Percentiles rank a stretch among this genome's conserved stretches.
phyloP scores from a whole-genome alignment of 2,329 filamentous ascomycete genomes.

The Shiraia sp. region DNA sequence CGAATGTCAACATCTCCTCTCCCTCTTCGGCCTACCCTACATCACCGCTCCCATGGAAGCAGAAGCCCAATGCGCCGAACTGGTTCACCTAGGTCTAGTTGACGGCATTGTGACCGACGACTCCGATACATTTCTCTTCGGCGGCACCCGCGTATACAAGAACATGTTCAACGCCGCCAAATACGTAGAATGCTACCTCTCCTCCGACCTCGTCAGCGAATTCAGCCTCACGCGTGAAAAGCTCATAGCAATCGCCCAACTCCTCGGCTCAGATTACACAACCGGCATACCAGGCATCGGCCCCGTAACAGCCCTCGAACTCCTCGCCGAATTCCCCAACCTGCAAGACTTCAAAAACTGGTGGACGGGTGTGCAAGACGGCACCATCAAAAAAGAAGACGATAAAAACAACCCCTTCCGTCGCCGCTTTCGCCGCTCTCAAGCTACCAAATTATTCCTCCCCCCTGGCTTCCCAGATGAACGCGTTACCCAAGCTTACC shows the following conservation, averaged over 20 bases:
- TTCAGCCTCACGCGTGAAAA: constrained; percentile 84
- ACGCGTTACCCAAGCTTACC: constrained; percentile 80
- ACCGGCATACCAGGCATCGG: constrained; percentile 89
- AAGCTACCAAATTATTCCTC: constrained; percentile 84
- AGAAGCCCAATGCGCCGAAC: constrained; percentile 93
- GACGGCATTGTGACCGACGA: constrained; percentile 98
- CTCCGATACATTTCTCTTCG: constrained; percentile 94
- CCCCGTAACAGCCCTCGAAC: constrained; percentile 91
- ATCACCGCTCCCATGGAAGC: constrained; percentile 99
- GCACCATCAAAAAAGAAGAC: constrained; percentile 62
- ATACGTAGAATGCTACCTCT: constrained; percentile 93
- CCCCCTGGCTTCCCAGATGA: constrained; percentile 77
- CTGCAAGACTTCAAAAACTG: constrained; percentile 81
- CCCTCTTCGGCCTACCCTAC: constrained; percentile 91
- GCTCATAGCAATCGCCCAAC: constrained; percentile 85
- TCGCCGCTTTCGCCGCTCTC: constrained; percentile 80
- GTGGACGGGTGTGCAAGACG: constrained; percentile 78
- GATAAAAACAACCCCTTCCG: constrained; percentile 68
- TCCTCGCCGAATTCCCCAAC: constrained; percentile 83
- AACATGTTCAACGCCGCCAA: constrained; percentile 99
- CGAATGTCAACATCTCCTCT: constrained; percentile 89
- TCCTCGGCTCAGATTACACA: constrained; percentile 93
- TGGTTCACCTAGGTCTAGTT: constrained; percentile 83
- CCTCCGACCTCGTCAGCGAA: constrained; percentile 82
- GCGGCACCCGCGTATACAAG: constrained; percentile 94